phyloP scores from a whole-genome alignment of 1,284 basidiomycete species.

The Sphaerobolus stellatus region DNA sequence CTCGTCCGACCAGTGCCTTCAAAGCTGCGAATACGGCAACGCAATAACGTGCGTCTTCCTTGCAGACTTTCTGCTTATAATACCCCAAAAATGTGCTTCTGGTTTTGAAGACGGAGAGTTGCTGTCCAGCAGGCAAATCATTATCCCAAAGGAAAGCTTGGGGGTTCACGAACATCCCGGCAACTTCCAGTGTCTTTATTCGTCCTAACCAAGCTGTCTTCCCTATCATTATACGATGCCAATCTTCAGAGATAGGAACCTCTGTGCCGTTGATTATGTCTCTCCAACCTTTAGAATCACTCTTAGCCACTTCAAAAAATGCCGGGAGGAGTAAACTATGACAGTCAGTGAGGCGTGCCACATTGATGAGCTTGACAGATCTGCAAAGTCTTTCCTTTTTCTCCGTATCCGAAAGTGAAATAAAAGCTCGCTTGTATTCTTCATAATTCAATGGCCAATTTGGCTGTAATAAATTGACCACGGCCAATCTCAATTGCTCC shows the following conservation, averaged over 20 bases:
- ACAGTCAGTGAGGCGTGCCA: background rate
- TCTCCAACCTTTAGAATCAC: background rate
- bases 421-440: background rate
- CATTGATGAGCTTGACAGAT: slow-evolving; percentile 2
- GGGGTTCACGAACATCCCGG: background rate
- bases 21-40: background rate
- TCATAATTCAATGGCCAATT: slow-evolving; percentile 2
- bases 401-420: background rate
- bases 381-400: background rate
- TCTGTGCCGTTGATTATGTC: background rate
- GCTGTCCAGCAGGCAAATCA: background rate
- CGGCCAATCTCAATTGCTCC: background rate
- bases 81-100: background rate
- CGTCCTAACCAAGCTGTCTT: background rate
- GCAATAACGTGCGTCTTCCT: background rate
- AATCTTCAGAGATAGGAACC: background rate
- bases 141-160: background rate
- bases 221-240: background rate
- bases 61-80: no score
- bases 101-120: background rate
- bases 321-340: slow-evolving; percentile 1
- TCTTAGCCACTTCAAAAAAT: slow-evolving; percentile 1
- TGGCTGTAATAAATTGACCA: background rate
- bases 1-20: background rate
- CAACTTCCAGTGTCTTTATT: background rate